These are phyloP conservation scores for Schizochytrium sp. DNA, from an alignment of 108 stramenopile genomes.

Conservation along the genomic window DNA sequence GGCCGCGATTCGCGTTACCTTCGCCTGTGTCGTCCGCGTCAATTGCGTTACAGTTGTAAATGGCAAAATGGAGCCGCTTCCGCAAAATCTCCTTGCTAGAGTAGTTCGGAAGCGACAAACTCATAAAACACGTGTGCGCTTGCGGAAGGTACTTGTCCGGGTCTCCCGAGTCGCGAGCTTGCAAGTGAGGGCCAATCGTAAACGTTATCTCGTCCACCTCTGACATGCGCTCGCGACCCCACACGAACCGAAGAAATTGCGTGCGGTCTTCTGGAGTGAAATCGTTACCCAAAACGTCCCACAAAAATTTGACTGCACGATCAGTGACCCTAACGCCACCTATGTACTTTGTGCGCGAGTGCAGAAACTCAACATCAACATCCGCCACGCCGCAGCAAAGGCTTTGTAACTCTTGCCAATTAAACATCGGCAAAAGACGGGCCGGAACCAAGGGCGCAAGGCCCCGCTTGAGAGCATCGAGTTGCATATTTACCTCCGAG, in stretches of 20 bases:
- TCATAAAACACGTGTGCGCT: background rate
- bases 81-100: background rate
- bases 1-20: background rate
- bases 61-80: background rate
- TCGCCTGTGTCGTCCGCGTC: background rate
- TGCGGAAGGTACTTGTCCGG: background rate
- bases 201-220: background rate
- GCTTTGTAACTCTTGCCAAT: background rate
- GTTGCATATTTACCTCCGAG: background rate
- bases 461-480: background rate
- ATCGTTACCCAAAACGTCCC: conserved; percentile 6
- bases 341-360: background rate
- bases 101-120: background rate
- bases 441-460: background rate
- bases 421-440: background rate
- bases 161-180: background rate
- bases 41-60: background rate
- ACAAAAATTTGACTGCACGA: background rate
- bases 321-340: background rate
- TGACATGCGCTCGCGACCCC: background rate
- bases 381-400: background rate
- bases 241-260: conserved; percentile 11
- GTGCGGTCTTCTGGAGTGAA: background rate
- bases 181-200: background rate
- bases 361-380: conserved; percentile 8